Evolutionary conservation across 2,329 filamentous ascomycete genomes (phyloP), one percentile per base, ranked within the genome.

Genomic region (Macrophomina pseudophaseolina): DNA sequence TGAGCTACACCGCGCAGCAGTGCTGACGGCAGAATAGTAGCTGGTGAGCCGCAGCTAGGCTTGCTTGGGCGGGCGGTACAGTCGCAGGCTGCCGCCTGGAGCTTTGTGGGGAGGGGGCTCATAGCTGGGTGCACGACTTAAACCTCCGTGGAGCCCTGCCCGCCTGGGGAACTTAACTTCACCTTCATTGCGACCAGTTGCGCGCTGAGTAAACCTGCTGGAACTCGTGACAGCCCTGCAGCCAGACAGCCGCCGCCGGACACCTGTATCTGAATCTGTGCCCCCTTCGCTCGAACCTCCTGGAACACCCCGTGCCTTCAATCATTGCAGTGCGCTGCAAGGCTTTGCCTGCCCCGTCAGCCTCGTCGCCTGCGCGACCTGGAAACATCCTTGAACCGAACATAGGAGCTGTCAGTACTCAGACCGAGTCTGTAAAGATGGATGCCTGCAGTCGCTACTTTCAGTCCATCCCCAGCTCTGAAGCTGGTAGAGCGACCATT

Each of bases 401-500:
- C 23, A 23, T 23, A 23, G 23, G 23, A 23, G 23, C 23, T 23
- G 23, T 23, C 23, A 2, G 23, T 23, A 23, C 23, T 23, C 23
- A 23, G 23, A 23, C 23, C 3, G 23, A 23, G 23, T 23, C 23
- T 23, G 23, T 23, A 23, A 23, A 23, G 23, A 23, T 23, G 23
- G 23, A 23, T 23, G 23, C 23, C 23, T 23, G 23, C 23, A 23
- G 23, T 23, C 38, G 38, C 16, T 33, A 54, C 11, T 48, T 38
- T 28, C 30, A 28, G 6, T 74, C 67, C 18, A 72, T 23, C 23
- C 23, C 23, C 23, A 23, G 23, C 23, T 23, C 23, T 23, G 23
- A 23, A 23, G 23, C n/a, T 65, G 71, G 38, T 62, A 68, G 67
- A 70, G 78, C 71, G 42, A 76, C 68, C 62, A 68, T 79, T 28